These are phyloP conservation scores for Saccharum spontaneum DNA, from an alignment of 176 grass and related monocot species.

Conservation along the genomic window DNA sequence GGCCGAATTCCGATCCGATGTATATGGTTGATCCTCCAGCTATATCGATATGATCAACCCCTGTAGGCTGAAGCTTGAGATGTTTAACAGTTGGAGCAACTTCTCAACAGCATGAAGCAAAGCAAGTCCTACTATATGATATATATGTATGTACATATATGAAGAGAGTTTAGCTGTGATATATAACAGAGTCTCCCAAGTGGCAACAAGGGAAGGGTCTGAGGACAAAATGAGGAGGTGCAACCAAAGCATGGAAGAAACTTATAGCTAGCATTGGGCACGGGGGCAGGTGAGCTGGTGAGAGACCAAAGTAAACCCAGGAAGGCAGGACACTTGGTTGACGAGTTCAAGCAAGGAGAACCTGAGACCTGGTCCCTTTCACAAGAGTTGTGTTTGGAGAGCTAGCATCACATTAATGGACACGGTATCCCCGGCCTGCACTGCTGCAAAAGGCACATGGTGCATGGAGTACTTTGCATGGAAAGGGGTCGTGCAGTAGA, in stretches of 20 bases:
- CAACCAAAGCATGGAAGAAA: not conserved
- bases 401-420: not conserved
- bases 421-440: constrained; percentile 5
- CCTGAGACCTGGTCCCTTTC: constrained; percentile 37
- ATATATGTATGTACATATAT: not conserved
- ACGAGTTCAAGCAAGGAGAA: constrained; percentile 38
- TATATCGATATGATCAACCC: not conserved
- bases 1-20: not conserved
- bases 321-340: constrained; percentile 33
- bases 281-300: constrained; percentile 20
- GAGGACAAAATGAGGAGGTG: not conserved
- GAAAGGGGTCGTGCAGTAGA: not conserved
- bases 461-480: not conserved
- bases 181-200: too few species aligned
- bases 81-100: not conserved
- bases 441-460: constrained; percentile 12
- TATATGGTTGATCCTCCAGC: constrained; percentile 1
- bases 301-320: constrained; percentile 13
- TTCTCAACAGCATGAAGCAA: not conserved
- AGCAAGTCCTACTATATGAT: not conserved
- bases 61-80: not conserved
- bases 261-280: constrained; percentile 20
- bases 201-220: too few species aligned
- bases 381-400: constrained; percentile 35
- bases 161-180: not conserved